phyloP scores from a whole-genome alignment of 495 filamentous ascomycete genomes.

The Bacidia rubella region DNA sequence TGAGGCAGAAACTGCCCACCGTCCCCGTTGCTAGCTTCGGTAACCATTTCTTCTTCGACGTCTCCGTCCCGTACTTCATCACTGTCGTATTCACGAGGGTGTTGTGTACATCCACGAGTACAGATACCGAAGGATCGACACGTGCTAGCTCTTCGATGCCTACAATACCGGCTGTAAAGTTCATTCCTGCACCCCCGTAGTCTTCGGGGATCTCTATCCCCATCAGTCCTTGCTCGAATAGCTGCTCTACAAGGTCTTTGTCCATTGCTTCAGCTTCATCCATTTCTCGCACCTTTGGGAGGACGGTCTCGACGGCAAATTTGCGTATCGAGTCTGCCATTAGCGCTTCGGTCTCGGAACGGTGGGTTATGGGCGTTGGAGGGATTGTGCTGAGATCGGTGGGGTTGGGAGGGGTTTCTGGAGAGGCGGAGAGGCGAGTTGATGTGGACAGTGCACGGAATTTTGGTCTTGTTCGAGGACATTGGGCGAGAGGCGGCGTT shows the following conservation, averaged over 20 bases:
- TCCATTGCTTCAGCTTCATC: constrained; percentile 97
- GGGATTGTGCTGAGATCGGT: constrained; percentile 55
- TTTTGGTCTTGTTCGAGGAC: neutral
- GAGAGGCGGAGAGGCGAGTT: constrained; percentile 44
- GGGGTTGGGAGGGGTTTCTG: constrained; percentile 38
- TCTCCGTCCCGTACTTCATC: constrained; percentile 65
- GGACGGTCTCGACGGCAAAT: constrained; percentile 76
- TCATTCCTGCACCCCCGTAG: constrained; percentile 93
- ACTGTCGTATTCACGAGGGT: constrained; percentile 92
- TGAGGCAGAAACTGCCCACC: constrained; percentile 91
- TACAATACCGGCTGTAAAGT: constrained; percentile 91
- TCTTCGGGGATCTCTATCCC: constrained; percentile 95
- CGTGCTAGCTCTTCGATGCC: constrained; percentile 94
- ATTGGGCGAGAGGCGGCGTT: constrained; percentile 33
- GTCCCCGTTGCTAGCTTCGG: constrained; percentile 78
- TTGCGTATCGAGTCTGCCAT: constrained; percentile 86
- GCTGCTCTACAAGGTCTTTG: constrained; percentile 66
- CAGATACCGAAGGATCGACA: constrained; percentile 87
- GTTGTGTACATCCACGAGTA: constrained; percentile 93
- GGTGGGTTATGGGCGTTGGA: constrained; percentile 84
- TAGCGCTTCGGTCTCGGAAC: constrained; percentile 78
- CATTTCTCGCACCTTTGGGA: constrained; percentile 93
- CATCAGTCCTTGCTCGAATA: constrained; percentile 98
- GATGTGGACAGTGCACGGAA: constrained; percentile 1
- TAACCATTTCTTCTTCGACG: constrained; percentile 70